A percentile compares a stretch with the other conserved stretches of the same genome.
Evolutionary conservation across 331 rosid species (phyloP).

Genomic region (Acacia pycnantha): DNA sequence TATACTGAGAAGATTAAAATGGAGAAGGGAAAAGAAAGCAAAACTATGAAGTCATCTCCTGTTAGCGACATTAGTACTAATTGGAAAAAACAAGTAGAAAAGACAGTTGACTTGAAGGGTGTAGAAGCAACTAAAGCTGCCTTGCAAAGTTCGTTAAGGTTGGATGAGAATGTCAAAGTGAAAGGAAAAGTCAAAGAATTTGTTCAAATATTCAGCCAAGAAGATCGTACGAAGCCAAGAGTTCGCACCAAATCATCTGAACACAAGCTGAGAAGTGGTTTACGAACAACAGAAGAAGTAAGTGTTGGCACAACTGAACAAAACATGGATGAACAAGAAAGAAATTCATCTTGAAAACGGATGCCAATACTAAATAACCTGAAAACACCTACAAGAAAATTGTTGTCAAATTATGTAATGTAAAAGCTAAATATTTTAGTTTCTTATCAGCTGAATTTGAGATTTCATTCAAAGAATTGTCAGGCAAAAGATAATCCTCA

Average conservation of each 20-base stretch:
- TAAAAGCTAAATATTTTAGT: neutral
- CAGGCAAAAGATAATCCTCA: slow-evolving; percentile 48
- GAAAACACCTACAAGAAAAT: slow-evolving; percentile 4
- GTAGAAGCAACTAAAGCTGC: slow-evolving; percentile 39
- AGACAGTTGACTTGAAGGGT: slow-evolving; percentile 31
- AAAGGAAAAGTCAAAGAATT: slow-evolving; percentile 81
- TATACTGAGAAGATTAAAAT: slow-evolving; percentile 19
- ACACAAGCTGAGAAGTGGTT: slow-evolving; percentile 41
- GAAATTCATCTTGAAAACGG: slow-evolving; percentile 18
- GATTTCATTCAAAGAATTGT: slow-evolving; percentile 30
- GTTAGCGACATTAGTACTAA: slow-evolving; percentile 33
- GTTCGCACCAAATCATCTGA: slow-evolving; percentile 35
- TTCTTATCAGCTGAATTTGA: slow-evolving; percentile 11
- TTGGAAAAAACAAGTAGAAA: slow-evolving; percentile 41
- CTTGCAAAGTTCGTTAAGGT: slow-evolving; percentile 39
- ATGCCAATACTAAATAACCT: slow-evolving; percentile 8
- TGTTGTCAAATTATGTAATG: neutral
- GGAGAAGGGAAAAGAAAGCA: slow-evolving; percentile 32
- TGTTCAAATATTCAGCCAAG: slow-evolving; percentile 82
- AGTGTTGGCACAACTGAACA: slow-evolving; percentile 28
- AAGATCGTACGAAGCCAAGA: slow-evolving; percentile 41
- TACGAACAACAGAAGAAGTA: slow-evolving; percentile 35
- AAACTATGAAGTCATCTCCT: slow-evolving; percentile 37
- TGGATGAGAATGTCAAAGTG: slow-evolving; percentile 46
- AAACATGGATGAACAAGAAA: slow-evolving; percentile 26